Percentiles rank a stretch among this genome's conserved stretches.
Evolutionary conservation across 2,329 filamentous ascomycete species (phyloP).

Genomic region (Sarocladiaceae sp.): DNA sequence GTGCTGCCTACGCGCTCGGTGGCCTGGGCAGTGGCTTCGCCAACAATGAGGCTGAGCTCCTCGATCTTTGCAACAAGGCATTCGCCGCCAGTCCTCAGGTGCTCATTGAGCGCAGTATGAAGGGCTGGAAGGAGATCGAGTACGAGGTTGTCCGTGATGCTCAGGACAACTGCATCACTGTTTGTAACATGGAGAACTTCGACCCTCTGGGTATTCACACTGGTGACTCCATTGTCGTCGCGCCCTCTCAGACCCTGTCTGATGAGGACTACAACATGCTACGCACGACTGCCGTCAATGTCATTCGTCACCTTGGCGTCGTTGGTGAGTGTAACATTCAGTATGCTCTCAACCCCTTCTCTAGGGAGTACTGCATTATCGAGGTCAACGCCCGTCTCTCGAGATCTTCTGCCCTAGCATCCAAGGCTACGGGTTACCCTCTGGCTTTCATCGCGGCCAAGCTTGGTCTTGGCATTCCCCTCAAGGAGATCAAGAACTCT

Average conservation of each 20-base stretch:
- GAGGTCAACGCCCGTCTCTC: constrained; percentile 97
- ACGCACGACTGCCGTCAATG: constrained; percentile 90
- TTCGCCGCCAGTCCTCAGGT: constrained; percentile 94
- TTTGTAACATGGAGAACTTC: constrained; percentile 99
- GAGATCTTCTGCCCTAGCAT: constrained; percentile 88
- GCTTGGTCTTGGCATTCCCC: constrained; percentile 84
- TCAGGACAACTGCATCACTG: constrained; percentile 96
- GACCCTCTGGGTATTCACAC: constrained; percentile 97
- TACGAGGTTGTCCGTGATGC: constrained; percentile 96
- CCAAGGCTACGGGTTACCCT: constrained; percentile 95
- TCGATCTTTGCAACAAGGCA: constrained; percentile 87
- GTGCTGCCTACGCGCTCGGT: constrained; percentile 91
- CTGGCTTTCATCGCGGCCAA: constrained; percentile 96
- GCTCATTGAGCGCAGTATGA: constrained; percentile 96
- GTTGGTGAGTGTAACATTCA: constrained; percentile 99
- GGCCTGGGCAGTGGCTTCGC: constrained; percentile 95
- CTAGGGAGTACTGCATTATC: constrained; percentile 96
- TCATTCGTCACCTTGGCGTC: constrained; percentile 93
- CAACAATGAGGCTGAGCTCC: constrained; percentile 74
- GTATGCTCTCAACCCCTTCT: constrained; percentile 93
- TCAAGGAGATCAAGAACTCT: constrained; percentile 94
- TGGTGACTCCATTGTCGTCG: constrained; percentile 96
- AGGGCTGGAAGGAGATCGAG: constrained; percentile 99
- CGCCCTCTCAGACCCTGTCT: constrained; percentile 91
- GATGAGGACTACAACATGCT: constrained; percentile 99